Conservation (phyloP, 345 rosid species). For the Conringia planisiliqua region DNA sequence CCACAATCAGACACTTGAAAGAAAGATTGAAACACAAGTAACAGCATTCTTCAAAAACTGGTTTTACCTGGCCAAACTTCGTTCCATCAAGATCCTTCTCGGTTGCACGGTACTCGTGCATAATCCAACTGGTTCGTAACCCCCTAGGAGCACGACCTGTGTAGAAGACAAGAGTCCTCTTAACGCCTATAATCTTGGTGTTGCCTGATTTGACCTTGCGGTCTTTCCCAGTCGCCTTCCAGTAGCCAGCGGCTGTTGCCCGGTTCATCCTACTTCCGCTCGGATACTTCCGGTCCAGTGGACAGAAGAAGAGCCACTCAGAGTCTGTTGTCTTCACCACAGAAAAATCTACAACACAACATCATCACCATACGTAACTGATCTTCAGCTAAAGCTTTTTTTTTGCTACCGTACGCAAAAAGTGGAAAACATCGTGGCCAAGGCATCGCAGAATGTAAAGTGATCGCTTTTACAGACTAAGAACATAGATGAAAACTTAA, state of each 20-base stretch:
- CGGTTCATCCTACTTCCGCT: constrained; percentile 75
- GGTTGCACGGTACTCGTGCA: constrained; percentile 84
- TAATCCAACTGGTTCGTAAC: constrained; percentile 71
- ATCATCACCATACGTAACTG: background rate
- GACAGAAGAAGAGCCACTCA: constrained; percentile 98
- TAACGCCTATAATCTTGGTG: constrained; percentile 67
- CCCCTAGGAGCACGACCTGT: constrained; percentile 83
- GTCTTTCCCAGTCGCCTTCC: constrained; percentile 97
- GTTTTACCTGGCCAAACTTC: constrained; percentile 69
- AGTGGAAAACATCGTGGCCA: no score
- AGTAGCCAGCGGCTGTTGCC: constrained; percentile 79
- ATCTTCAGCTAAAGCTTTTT: no score
- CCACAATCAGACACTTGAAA: constrained; percentile 5
- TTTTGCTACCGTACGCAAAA: no score
- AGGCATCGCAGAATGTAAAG: no score
- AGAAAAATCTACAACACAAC: constrained; percentile 49
- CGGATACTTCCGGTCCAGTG: constrained; percentile 84
- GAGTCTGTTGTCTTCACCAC: constrained; percentile 51
- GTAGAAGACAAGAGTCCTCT: constrained; percentile 86
- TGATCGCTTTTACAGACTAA: no score
- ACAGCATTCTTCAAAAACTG: background rate
- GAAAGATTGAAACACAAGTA: background rate
- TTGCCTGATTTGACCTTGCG: constrained; percentile 55
- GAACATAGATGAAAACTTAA: no score
- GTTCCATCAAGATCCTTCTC: constrained; percentile 74